phyloP scores from a whole-genome alignment of 257 asterid species.

The Solanum corneliomulleri region DNA sequence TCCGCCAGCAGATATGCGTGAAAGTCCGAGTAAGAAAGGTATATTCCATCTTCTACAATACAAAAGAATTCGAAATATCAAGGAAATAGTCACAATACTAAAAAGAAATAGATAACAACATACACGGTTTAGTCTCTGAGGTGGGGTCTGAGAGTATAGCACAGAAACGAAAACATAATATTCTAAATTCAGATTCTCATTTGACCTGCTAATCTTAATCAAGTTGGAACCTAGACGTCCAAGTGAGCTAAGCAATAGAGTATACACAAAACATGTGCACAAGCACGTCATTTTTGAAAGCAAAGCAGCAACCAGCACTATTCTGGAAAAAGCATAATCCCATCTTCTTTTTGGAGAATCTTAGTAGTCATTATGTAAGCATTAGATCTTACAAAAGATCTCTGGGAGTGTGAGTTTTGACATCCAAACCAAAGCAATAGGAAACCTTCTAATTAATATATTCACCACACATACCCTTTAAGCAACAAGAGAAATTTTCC shows the following conservation, averaged over 20 bases:
- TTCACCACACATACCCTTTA: neutral
- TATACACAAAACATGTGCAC: neutral
- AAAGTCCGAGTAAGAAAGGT: conserved; percentile 84
- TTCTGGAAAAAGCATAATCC: neutral
- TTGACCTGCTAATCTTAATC: neutral
- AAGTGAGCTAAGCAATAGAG: neutral
- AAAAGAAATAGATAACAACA: neutral
- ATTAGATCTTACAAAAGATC: neutral
- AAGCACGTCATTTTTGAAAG: neutral
- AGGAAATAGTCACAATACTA: neutral
- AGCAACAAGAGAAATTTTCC: neutral
- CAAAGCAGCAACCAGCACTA: neutral
- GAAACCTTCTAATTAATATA: neutral
- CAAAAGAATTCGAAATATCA: neutral
- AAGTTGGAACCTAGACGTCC: neutral
- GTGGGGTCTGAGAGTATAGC: neutral
- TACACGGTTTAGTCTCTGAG: neutral
- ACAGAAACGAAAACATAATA: neutral
- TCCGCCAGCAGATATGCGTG: conserved; percentile 71
- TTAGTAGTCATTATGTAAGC: neutral
- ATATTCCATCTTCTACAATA: conserved; percentile 70
- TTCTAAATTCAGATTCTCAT: neutral
- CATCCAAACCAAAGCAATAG: neutral
- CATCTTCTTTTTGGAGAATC: neutral
- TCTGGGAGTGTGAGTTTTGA: neutral